Percentiles rank a stretch among this genome's conserved stretches.
Evolutionary conservation across 2,329 filamentous ascomycete genomes (phyloP).

Genomic region (Scytalidium lignicola): DNA sequence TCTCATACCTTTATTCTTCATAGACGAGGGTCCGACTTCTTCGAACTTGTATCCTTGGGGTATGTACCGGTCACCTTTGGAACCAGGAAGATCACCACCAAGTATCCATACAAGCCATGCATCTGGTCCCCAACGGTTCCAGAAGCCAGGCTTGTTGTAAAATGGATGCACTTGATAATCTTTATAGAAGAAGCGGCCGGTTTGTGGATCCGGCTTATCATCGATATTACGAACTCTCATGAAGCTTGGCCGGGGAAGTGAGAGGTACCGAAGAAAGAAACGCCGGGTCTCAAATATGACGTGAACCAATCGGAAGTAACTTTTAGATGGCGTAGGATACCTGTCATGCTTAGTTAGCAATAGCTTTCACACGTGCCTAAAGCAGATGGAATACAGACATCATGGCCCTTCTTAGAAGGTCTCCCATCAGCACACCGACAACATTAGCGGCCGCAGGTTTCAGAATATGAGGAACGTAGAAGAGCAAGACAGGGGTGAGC

Average conservation of each 20-base stretch:
- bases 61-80: conserved; percentile 33
- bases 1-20: conserved; percentile 45
- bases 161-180: conserved; percentile 59
- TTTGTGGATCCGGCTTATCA: conserved; percentile 44
- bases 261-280: conserved; percentile 51
- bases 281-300: conserved; percentile 46
- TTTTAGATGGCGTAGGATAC: conserved; percentile 38
- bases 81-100: conserved; percentile 43
- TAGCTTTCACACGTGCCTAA: too few relatives aligned
- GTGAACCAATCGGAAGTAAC: conserved; percentile 37
- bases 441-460: conserved; percentile 44
- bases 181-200: conserved; percentile 45
- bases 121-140: conserved; percentile 57
- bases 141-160: conserved; percentile 55
- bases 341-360: conserved; percentile 21
- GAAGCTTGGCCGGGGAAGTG: conserved; percentile 48
- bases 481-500: conserved; percentile 56
- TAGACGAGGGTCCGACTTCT: conserved; percentile 57
- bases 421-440: conserved; percentile 57
- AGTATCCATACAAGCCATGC: conserved; percentile 41
- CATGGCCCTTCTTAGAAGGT: conserved; percentile 60
- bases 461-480: conserved; percentile 41
- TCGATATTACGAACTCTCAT: conserved; percentile 34
- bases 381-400: conserved; percentile 38
- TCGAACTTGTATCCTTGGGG: conserved; percentile 48